Percentiles rank a stretch among this genome's conserved stretches.
Evolutionary conservation across 176 grass and related monocot genomes (phyloP).

Genomic region (Eragrostis curvula): DNA sequence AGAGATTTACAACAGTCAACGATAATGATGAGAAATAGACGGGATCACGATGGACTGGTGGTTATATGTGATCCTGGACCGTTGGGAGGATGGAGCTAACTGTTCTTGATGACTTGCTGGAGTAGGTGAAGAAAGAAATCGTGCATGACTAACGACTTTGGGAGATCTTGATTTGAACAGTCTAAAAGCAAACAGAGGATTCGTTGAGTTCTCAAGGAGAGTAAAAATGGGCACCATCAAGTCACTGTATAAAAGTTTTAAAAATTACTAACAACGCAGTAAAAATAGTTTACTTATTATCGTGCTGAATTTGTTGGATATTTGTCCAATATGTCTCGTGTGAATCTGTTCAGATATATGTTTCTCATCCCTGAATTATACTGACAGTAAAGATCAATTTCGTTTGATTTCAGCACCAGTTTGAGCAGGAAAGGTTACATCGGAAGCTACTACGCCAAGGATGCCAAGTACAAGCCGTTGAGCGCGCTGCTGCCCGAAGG

Average conservation of each 20-base stretch:
- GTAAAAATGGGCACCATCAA: background rate
- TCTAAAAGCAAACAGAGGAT: background rate
- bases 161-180: slow-evolving; percentile 34
- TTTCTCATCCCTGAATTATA: background rate
- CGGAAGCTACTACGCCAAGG: slow-evolving; percentile 44
- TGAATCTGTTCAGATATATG: background rate
- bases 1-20: background rate
- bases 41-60: background rate
- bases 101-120: slow-evolving; percentile 29
- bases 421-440: slow-evolving; percentile 41
- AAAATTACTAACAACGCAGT: background rate
- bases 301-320: background rate
- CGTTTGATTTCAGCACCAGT: slow-evolving; percentile 25
- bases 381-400: background rate
- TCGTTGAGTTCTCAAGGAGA: background rate
- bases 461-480: slow-evolving; percentile 44
- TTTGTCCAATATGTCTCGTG: background rate
- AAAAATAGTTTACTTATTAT: background rate
- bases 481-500: slow-evolving; percentile 37
- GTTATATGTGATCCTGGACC: slow-evolving; percentile 17
- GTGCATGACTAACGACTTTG: slow-evolving; percentile 3
- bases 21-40: slow-evolving; percentile 25
- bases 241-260: background rate
- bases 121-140: slow-evolving; percentile 20
- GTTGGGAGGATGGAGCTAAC: slow-evolving; percentile 17